Evolutionary conservation across 352 stramenopile genomes (phyloP).

Genomic region (Pythium apleroticum): DNA sequence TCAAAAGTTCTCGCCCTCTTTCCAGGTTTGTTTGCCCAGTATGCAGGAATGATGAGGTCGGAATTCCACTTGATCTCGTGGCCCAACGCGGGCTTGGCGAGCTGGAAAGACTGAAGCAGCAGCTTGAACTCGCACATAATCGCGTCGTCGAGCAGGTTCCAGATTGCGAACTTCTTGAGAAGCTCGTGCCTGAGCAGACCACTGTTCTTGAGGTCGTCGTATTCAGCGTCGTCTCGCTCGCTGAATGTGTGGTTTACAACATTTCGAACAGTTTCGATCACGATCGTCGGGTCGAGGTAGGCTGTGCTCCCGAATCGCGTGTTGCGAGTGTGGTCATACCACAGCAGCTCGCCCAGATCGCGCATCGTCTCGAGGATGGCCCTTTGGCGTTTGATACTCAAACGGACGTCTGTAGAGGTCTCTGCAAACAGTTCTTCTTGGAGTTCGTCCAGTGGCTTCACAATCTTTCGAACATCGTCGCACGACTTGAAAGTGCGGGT

Average conservation of each 20-base stretch:
- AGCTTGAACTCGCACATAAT: neutral
- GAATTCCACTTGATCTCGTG: neutral
- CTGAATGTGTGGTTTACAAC: conserved; percentile 7
- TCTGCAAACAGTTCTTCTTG: neutral
- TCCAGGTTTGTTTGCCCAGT: neutral
- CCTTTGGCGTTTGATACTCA: neutral
- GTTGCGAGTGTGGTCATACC: neutral
- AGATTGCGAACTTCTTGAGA: neutral
- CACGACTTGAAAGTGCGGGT: neutral
- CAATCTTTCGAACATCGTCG: neutral
- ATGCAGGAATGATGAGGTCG: neutral
- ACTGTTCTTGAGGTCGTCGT: neutral
- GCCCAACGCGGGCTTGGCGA: neutral
- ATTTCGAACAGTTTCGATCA: conserved; percentile 39
- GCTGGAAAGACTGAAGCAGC: neutral
- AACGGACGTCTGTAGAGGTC: neutral
- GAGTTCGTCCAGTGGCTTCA: neutral
- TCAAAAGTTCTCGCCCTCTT: neutral
- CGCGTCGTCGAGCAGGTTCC: neutral
- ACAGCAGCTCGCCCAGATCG: conserved; percentile 11
- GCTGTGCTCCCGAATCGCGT: neutral
- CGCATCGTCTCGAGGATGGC: neutral
- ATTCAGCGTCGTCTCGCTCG: neutral
- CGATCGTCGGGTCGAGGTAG: conserved; percentile 29
- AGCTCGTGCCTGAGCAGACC: neutral